Evolutionary conservation across 345 rosid genomes (phyloP).

Genomic region (Ailanthus altissimus): DNA sequence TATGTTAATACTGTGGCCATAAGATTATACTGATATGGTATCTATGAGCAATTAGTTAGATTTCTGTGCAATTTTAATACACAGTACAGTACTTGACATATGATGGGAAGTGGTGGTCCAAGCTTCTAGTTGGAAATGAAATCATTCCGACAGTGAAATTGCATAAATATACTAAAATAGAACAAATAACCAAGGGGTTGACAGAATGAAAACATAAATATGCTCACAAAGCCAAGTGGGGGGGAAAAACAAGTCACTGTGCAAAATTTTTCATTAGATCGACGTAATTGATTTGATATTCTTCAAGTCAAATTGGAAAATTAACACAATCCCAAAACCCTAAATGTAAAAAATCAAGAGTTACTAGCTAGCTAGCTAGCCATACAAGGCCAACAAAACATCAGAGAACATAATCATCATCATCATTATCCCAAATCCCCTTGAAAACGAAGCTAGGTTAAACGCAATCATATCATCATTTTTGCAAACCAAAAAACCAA

Average conservation of each 20-base stretch:
- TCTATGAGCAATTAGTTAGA: conserved; percentile 27
- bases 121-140: conserved; percentile 37
- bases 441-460: not conserved
- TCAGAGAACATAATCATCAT: not conserved
- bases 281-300: conserved; percentile 14
- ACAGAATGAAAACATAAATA: not conserved
- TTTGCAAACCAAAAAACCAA: conserved; percentile 22
- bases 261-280: conserved; percentile 17
- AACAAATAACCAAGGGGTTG: not conserved
- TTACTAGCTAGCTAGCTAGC: not conserved
- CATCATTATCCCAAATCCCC: conserved; percentile 5
- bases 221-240: not conserved
- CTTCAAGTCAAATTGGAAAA: conserved; percentile 9
- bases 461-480: conserved; percentile 22
- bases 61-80: conserved; percentile 32
- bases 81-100: conserved; percentile 21
- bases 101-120: conserved; percentile 54
- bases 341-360: not conserved
- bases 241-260: not conserved
- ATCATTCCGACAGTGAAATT: conserved; percentile 36
- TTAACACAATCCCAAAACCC: not conserved
- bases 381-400: not conserved
- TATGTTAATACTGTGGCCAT: not conserved
- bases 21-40: not conserved
- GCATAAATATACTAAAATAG: conserved; percentile 11